These are phyloP conservation scores for Collybiopsis luxurians DNA, from an alignment of 768 basidiomycete genomes.

Conservation along the genomic window DNA sequence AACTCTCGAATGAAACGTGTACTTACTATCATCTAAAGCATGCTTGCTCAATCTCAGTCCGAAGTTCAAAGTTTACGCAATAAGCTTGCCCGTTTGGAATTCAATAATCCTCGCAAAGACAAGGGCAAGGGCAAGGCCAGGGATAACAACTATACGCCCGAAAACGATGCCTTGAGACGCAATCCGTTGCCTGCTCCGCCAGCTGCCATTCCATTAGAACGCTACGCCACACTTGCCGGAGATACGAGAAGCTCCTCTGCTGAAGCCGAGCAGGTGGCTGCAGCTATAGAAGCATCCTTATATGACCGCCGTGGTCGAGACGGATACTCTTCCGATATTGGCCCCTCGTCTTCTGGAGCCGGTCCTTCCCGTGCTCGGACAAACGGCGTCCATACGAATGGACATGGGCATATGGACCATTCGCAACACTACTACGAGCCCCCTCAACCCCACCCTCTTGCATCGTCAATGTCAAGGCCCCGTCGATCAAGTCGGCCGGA, in stretches of 20 bases:
- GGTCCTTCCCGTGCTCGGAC: background rate
- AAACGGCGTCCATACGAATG: background rate
- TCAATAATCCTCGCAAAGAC: background rate
- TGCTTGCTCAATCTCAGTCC: background rate
- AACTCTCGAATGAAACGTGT: background rate
- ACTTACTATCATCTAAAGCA: background rate
- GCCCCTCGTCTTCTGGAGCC: background rate
- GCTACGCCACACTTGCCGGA: constrained; percentile 4
- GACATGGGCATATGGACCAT: background rate
- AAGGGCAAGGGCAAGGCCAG: constrained; percentile 3
- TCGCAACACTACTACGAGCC: background rate
- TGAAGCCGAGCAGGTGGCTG: constrained; percentile 1
- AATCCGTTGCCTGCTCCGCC: constrained; percentile 7
- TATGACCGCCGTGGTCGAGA: background rate
- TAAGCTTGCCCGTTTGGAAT: constrained; percentile 1
- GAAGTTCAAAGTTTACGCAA: constrained; percentile 5
- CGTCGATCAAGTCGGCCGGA: background rate
- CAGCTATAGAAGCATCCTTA: constrained; percentile 5
- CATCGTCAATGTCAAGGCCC: background rate
- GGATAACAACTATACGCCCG: background rate
- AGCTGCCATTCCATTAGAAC: background rate
- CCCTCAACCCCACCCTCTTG: background rate
- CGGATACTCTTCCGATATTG: constrained; percentile 3
- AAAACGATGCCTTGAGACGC: background rate
- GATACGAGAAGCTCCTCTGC: background rate